phyloP scores from a whole-genome alignment of 805 yeast genomes.

The Kodamaea restingae region DNA sequence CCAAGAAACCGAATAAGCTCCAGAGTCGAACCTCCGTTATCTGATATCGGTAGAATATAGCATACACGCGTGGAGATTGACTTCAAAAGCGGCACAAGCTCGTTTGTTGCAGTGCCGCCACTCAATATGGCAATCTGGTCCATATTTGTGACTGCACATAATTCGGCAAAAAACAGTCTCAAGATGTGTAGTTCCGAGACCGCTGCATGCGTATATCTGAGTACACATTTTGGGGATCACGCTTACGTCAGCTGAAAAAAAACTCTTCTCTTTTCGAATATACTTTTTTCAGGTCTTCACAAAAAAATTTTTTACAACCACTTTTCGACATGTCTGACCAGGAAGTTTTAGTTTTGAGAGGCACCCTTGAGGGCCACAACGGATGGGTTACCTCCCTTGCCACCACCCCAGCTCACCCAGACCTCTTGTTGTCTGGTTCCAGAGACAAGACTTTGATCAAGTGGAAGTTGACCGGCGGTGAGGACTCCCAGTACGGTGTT shows the following conservation, averaged over 20 bases:
- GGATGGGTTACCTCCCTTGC: slow-evolving; percentile 98
- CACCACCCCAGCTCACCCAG: slow-evolving; percentile 97
- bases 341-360: slow-evolving; percentile 99
- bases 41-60: slow-evolving; percentile 79
- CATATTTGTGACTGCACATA: slow-evolving; percentile 5
- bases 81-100: slow-evolving; percentile 57
- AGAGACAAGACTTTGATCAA: slow-evolving; percentile 98
- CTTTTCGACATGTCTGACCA: slow-evolving; percentile 59
- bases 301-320: slow-evolving; percentile 6
- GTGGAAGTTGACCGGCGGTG: slow-evolving; percentile 96
- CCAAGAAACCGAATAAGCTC: slow-evolving; percentile 83
- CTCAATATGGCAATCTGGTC: slow-evolving; percentile 44
- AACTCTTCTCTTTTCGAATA: background rate
- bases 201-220: slow-evolving; percentile 24
- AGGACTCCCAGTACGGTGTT: slow-evolving; percentile 89
- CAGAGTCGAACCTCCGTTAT: slow-evolving; percentile 93
- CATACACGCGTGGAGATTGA: slow-evolving; percentile 43
- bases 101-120: slow-evolving; percentile 88
- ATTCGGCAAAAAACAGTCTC: slow-evolving; percentile 38
- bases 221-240: slow-evolving; percentile 4
- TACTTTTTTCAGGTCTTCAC: background rate
- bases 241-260: background rate
- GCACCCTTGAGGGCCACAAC: slow-evolving; percentile 89
- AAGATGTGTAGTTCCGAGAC: slow-evolving; percentile 36
- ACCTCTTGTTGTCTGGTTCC: slow-evolving; percentile 95